Evolutionary conservation across 1,284 basidiomycete species (phyloP).

Genomic region (Amylostereum areolatum): DNA sequence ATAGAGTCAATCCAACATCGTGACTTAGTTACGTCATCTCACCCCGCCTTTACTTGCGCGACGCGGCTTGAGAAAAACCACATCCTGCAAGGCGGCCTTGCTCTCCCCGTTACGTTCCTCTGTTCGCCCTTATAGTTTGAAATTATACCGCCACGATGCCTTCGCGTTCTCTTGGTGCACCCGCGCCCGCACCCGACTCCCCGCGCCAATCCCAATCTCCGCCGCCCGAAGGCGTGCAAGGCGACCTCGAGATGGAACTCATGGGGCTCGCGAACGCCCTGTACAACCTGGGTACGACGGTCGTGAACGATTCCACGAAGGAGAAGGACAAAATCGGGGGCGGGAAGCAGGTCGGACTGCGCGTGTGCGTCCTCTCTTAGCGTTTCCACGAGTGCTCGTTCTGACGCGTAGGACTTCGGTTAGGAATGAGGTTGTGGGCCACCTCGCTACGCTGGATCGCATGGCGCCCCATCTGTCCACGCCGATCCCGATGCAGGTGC

Average conservation of each 20-base stretch:
- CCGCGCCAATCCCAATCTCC: slow-evolving; percentile 67
- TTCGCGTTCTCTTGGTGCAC: background rate
- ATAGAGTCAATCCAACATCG: too few relatives aligned
- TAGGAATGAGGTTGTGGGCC: slow-evolving; percentile 66
- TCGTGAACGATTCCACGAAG: slow-evolving; percentile 72
- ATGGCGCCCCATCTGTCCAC: slow-evolving; percentile 54
- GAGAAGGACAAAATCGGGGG: slow-evolving; percentile 62
- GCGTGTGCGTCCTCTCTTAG: slow-evolving; percentile 46
- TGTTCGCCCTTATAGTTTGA: too few relatives aligned
- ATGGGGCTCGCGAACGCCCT: slow-evolving; percentile 67
- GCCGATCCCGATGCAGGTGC: slow-evolving; percentile 66
- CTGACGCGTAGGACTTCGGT: background rate
- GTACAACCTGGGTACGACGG: slow-evolving; percentile 73
- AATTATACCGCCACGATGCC: too few relatives aligned
- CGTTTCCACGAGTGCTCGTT: slow-evolving; percentile 1
- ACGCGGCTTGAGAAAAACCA: too few relatives aligned
- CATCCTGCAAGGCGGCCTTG: too few relatives aligned
- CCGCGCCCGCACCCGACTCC: slow-evolving; percentile 55
- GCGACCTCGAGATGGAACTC: slow-evolving; percentile 70
- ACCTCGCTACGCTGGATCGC: slow-evolving; percentile 57
- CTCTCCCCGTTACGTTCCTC: too few relatives aligned
- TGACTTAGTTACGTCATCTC: too few relatives aligned
- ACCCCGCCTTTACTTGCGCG: too few relatives aligned
- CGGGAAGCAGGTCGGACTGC: slow-evolving; percentile 62
- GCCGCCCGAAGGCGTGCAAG: slow-evolving; percentile 57